These are phyloP conservation scores for Sugiyamaella castrensis DNA, from an alignment of 1,139 yeast species.

Conservation along the genomic window DNA sequence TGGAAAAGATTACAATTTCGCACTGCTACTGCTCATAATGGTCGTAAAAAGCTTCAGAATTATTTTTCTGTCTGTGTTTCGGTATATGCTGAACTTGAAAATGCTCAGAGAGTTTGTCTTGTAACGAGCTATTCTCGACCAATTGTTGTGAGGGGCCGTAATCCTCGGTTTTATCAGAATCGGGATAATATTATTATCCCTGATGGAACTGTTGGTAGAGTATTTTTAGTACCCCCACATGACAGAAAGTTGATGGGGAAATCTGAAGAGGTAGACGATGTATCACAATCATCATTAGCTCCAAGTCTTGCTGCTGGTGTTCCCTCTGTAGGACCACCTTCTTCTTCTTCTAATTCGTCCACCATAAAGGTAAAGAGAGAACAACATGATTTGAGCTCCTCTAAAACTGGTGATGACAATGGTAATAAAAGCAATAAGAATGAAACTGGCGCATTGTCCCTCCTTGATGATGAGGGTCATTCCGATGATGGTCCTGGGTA, in stretches of 20 bases:
- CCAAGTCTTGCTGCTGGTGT: too few species aligned
- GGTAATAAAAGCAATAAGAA: conserved; percentile 2
- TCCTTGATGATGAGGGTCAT: conserved; percentile 13
- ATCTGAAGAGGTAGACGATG: too few species aligned
- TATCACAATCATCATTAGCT: too few species aligned
- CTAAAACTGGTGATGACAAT: too few species aligned
- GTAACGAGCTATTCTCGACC: conserved; percentile 42
- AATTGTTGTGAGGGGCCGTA: conserved; percentile 62
- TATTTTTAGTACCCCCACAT: background rate
- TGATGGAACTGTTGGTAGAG: conserved; percentile 16
- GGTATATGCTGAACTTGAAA: conserved; percentile 40
- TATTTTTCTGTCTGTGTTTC: conserved; percentile 51
- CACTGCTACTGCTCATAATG: conserved; percentile 64
- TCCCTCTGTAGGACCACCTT: too few species aligned
- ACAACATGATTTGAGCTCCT: too few species aligned
- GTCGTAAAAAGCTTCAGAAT: conserved; percentile 55
- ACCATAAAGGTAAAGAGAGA: too few species aligned
- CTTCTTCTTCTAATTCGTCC: too few species aligned
- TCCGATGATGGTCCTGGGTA: conserved; percentile 14
- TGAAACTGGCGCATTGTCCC: conserved; percentile 8
- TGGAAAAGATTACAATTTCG: conserved; percentile 50
- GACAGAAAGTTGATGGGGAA: too few species aligned
- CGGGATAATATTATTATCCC: conserved; percentile 45
- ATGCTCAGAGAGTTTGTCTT: conserved; percentile 31
- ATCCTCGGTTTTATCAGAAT: conserved; percentile 61